These are phyloP conservation scores for Malassezia equina DNA, from an alignment of 1,284 basidiomycete species.

Conservation along the genomic window DNA sequence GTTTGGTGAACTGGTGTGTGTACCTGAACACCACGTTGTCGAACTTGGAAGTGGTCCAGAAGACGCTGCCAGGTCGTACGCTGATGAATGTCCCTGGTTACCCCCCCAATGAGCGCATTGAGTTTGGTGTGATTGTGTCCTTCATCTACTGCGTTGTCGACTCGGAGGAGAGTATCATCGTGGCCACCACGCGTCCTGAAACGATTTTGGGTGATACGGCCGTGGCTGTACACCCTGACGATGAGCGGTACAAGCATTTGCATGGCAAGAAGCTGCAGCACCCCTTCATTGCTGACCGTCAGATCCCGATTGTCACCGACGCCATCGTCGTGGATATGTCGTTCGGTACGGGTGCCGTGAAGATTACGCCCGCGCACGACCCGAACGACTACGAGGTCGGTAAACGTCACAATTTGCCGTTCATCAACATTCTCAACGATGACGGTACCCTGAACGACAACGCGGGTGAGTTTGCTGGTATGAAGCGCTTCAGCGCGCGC, in stretches of 20 bases:
- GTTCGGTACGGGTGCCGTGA: slow-evolving; percentile 96
- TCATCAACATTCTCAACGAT: slow-evolving; percentile 93
- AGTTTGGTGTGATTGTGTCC: slow-evolving; percentile 91
- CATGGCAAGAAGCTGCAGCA: slow-evolving; percentile 86
- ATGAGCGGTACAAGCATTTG: slow-evolving; percentile 85
- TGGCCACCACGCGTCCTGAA: slow-evolving; percentile 95
- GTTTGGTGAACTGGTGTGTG: slow-evolving; percentile 97
- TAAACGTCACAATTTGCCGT: slow-evolving; percentile 73
- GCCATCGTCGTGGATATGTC: slow-evolving; percentile 79
- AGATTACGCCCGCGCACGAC: slow-evolving; percentile 99
- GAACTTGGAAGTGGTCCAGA: slow-evolving; percentile 94
- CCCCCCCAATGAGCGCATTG: slow-evolving; percentile 82
- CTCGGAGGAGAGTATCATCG: slow-evolving; percentile 77
- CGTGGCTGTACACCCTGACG: slow-evolving; percentile 90
- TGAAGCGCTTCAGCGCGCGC: slow-evolving; percentile 84
- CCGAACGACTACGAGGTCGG: slow-evolving; percentile 96
- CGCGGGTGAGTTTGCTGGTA: slow-evolving; percentile 65
- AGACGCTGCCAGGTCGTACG: slow-evolving; percentile 77
- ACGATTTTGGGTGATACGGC: slow-evolving; percentile 98
- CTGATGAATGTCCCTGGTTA: slow-evolving; percentile 87
- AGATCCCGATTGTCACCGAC: slow-evolving; percentile 81
- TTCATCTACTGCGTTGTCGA: slow-evolving; percentile 86
- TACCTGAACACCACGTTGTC: slow-evolving; percentile 90
- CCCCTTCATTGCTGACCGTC: slow-evolving; percentile 72
- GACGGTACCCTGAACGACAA: slow-evolving; percentile 92